phyloP scores from a whole-genome alignment of 176 grass and related monocot species.

The Hordeum marinum region DNA sequence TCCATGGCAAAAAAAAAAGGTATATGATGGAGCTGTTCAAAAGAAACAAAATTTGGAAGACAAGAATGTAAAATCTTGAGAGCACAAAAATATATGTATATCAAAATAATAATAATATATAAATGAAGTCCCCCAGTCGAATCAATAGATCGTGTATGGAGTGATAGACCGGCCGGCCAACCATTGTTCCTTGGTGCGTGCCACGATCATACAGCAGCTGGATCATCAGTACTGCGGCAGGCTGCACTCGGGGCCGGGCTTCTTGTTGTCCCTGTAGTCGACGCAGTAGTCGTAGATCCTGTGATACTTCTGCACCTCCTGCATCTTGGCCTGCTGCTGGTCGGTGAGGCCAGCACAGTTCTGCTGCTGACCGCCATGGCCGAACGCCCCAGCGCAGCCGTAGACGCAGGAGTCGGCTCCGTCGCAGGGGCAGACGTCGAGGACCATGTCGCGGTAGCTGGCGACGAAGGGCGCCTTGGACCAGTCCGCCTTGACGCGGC shows the following conservation, averaged over 20 bases:
- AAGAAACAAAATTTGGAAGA: too few relatives aligned
- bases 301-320: background rate
- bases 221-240: background rate
- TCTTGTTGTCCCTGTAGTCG: background rate
- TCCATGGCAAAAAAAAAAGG: too few relatives aligned
- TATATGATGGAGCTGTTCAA: too few relatives aligned
- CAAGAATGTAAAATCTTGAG: too few relatives aligned
- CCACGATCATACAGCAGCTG: background rate
- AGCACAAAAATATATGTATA: too few relatives aligned
- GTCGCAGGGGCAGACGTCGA: background rate
- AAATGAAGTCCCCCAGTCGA: background rate
- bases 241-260: background rate
- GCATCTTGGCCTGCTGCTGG: background rate
- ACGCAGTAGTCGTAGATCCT: background rate
- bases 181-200: background rate
- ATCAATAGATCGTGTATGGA: background rate
- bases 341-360: background rate
- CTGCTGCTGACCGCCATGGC: background rate
- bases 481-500: slow-evolving; percentile 65
- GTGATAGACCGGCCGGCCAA: background rate
- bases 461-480: slow-evolving; percentile 38
- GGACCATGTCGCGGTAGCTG: background rate
- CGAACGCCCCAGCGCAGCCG: background rate
- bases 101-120: too few relatives aligned
- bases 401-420: background rate